These are phyloP conservation scores for Ulota crispa DNA, from an alignment of 225 moss, liverwort and hornwort species.

Conservation along the genomic window DNA sequence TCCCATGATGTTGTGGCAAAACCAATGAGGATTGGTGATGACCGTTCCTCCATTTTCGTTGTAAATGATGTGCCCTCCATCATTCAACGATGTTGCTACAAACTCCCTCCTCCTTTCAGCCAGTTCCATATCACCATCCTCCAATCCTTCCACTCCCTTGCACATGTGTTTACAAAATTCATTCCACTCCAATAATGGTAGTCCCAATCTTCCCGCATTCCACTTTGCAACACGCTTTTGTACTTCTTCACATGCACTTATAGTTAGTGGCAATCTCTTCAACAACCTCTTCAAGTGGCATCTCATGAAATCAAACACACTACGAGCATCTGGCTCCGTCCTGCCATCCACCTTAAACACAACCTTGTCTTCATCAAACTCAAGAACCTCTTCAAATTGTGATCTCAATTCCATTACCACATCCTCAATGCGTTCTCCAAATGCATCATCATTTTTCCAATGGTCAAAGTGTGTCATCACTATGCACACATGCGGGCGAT, in stretches of 20 bases:
- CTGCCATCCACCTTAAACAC: neutral
- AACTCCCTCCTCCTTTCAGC: neutral
- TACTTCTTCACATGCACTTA: neutral
- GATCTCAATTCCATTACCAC: neutral
- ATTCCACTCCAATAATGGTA: neutral
- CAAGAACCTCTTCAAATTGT: neutral
- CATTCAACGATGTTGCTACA: neutral
- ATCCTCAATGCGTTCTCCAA: neutral
- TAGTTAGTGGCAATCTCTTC: neutral
- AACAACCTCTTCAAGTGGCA: neutral
- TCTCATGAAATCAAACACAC: neutral
- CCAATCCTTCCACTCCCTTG: neutral
- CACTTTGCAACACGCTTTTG: neutral
- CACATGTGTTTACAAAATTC: neutral
- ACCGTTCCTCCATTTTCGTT: neutral
- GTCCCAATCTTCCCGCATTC: neutral
- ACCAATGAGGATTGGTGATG: slow-evolving; percentile 22
- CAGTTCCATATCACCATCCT: neutral
- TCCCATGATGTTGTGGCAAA: slow-evolving; percentile 22
- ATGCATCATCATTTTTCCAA: neutral
- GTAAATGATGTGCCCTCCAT: neutral
- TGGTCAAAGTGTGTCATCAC: slow-evolving; percentile 11
- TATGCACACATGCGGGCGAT: neutral
- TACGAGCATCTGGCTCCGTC: fast-evolving
- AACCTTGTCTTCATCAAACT: neutral